Conservation (phyloP, 164 flowering plant genomes). For the Vitis rotundifolia region DNA sequence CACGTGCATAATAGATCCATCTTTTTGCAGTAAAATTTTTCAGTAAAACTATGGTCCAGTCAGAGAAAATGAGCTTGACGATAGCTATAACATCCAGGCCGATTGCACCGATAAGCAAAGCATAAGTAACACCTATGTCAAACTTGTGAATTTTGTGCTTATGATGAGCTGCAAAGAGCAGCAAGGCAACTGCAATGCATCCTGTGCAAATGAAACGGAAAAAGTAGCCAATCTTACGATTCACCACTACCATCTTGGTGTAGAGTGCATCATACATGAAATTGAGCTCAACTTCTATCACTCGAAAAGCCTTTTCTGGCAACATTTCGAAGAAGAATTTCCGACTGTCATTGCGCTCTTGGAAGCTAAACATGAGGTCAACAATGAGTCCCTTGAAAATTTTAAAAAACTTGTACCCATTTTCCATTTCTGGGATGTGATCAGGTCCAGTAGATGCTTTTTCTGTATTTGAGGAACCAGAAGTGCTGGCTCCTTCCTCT, state of each 20-base stretch:
- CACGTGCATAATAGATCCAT: not conserved
- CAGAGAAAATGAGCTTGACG: slow-evolving; percentile 35
- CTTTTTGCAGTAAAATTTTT: not conserved
- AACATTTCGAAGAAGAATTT: slow-evolving; percentile 21
- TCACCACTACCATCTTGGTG: slow-evolving; percentile 40
- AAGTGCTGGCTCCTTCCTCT: not conserved
- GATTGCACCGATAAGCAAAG: slow-evolving; percentile 42
- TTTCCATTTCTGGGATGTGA: slow-evolving; percentile 7
- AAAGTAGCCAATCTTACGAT: slow-evolving; percentile 12
- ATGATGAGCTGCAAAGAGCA: slow-evolving; percentile 17
- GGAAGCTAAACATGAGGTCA: slow-evolving; percentile 36
- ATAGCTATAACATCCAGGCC: slow-evolving; percentile 32
- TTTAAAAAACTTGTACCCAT: slow-evolving; percentile 28
- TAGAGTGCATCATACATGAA: slow-evolving; percentile 48
- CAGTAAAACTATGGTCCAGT: slow-evolving; percentile 32
- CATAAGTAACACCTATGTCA: slow-evolving; percentile 40
- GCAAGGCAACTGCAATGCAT: slow-evolving; percentile 7
- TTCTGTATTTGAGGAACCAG: not conserved
- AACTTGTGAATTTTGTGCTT: slow-evolving; percentile 3
- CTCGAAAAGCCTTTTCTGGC: slow-evolving; percentile 25
- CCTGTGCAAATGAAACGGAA: slow-evolving; percentile 20
- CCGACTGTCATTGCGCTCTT: slow-evolving; percentile 33
- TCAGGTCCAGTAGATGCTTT: slow-evolving; percentile 3
- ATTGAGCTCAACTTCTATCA: slow-evolving; percentile 46
- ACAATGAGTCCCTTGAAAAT: slow-evolving; percentile 46